Percentiles rank a stretch among this genome's conserved stretches.
phyloP scores from a whole-genome alignment of 345 rosid genomes.

The Sonneratia caseolaris region DNA sequence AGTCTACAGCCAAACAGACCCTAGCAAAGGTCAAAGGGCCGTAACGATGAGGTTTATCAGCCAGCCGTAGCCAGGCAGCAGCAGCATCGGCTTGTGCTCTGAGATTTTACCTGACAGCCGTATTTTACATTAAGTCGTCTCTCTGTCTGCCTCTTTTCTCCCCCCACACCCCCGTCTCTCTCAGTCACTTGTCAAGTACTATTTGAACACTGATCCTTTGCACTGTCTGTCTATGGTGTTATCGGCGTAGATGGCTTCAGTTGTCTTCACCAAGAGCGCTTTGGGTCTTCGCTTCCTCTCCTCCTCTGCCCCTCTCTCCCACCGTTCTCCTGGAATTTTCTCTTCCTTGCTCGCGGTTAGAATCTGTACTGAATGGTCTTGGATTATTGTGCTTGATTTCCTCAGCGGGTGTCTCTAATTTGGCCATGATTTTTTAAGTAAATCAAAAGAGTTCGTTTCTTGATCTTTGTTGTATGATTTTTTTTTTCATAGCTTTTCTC shows the following conservation, averaged over 20 bases:
- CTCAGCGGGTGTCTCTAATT: neutral
- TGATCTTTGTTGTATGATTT: neutral
- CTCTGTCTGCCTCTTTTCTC: neutral
- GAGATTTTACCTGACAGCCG: too few species aligned
- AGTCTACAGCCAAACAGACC: too few species aligned
- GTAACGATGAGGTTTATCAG: too few species aligned
- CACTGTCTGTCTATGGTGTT: neutral
- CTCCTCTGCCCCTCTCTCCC: constrained; percentile 5
- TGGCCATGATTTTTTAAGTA: neutral
- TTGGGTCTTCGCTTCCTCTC: constrained; percentile 7
- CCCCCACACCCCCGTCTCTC: neutral
- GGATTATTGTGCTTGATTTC: neutral
- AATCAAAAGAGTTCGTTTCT: neutral
- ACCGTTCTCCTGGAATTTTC: neutral
- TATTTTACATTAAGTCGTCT: neutral
- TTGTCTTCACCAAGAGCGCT: constrained; percentile 4
- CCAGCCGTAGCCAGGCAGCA: too few species aligned
- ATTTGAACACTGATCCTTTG: neutral
- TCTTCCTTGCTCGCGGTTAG: constrained; percentile 8
- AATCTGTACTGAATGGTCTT: neutral
- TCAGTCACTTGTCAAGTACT: neutral
- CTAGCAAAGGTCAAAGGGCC: too few species aligned
- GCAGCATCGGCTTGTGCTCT: too few species aligned
- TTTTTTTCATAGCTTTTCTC: neutral
- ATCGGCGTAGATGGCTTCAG: constrained; percentile 12